phyloP scores from a whole-genome alignment of 78 protist genomes.

The Dictyostelium discoideum region dicty_2.7 NC_007088.5:5895001-5895500 shows the following conservation, averaged over 20 bases:
- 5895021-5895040: constrained; percentile 6
- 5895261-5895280: constrained; percentile 50
- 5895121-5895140: neutral
- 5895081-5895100: neutral
- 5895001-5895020: constrained; percentile 51
- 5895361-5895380: neutral
- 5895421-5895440: neutral
- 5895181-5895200: constrained; percentile 9
- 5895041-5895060: neutral
- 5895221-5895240: constrained; percentile 2
- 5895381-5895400: neutral
- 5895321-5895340: neutral
- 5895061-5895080: neutral
- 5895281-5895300: constrained; percentile 61
- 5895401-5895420: neutral
- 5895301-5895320: constrained; percentile 13
- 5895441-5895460: neutral
- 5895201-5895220: neutral
- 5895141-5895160: neutral
- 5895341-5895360: constrained; percentile 4
- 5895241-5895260: constrained; percentile 20
- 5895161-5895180: neutral
- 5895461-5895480: neutral
- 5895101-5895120: neutral
- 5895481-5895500: neutral